Evolutionary conservation across 176 grass and related monocot species (phyloP), one percentile per base, ranked within the genome.

Genomic region (Hordeum marinum): DNA sequence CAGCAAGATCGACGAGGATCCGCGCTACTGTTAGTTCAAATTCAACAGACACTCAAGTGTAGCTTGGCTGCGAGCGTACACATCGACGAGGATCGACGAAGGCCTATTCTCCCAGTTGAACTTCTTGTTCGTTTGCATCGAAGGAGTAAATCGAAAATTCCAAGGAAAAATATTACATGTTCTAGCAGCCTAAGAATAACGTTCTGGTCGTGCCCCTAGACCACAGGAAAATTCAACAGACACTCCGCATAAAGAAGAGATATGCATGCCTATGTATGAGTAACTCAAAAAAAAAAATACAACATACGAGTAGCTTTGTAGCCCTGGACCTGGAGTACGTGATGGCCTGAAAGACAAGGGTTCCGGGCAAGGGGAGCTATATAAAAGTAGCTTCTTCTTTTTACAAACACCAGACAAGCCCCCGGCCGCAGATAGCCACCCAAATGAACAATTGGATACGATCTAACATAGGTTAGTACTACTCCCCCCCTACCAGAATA

Each of bases 1-100:
- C 62, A 82, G 62, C 72, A 78, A 70, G 63, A 88, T 71, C 78
- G 60, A 76, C 70, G 46, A 87, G 11, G 78, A 81, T 65, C 32
- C 42, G 54, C 68, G 7, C 34, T 7, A 63, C 23, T 5, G 26
- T 34, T 34, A 3, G 32, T 34, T 34, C 2, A 34, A 34, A 34
- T 34, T 34, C 32, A 34, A 34, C 32, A 34, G 32, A 34, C 32
- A 34, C 32, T 4, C 32, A 34, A 3, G 29, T 29, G 29, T 67
- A 67, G 46, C 70, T 25, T 46, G 27, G 41, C 70, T 45, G 35
- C 36, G 68, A 26, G 7, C n/a, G n/a, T n/a, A n/a, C n/a, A n/a
- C n/a, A n/a, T n/a, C n/a, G n/a, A n/a, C n/a, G n/a, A n/a, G n/a
- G n/a, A n/a, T n/a, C n/a, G n/a, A n/a, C n/a, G n/a, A 12, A 25